These are phyloP conservation scores for Zopfia rhizophila DNA, from an alignment of 2,329 filamentous ascomycete species.

Conservation along the genomic window DNA sequence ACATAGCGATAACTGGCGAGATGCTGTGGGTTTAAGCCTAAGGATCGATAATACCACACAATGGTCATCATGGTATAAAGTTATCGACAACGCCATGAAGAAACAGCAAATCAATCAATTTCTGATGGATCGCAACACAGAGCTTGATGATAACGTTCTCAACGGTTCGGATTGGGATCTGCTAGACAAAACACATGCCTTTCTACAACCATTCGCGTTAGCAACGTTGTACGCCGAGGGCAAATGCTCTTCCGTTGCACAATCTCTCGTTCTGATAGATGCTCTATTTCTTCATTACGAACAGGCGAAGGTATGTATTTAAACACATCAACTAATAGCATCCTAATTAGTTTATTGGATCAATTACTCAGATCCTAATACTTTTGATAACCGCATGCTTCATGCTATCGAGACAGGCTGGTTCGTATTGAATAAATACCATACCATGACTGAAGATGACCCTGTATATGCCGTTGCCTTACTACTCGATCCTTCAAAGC, in stretches of 20 bases:
- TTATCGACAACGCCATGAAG: conserved; percentile 8
- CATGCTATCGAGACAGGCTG: conserved; percentile 11
- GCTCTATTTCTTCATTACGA: conserved; percentile 9
- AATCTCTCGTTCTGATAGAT: conserved; percentile 8
- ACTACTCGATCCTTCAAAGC: conserved; percentile 13
- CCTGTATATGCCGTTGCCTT: conserved; percentile 14
- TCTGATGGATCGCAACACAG: conserved; percentile 4
- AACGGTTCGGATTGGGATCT: conserved; percentile 7
- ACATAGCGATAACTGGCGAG: neutral
- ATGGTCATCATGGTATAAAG: conserved; percentile 13
- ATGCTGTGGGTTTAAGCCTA: conserved; percentile 2
- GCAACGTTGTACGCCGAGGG: conserved; percentile 12
- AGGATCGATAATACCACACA: conserved; percentile 14
- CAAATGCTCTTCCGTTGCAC: conserved; percentile 9
- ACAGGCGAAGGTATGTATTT: conserved; percentile 9
- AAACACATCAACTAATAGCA: neutral
- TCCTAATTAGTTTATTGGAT: conserved; percentile 7
- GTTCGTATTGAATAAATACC: conserved; percentile 19
- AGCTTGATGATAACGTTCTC: conserved; percentile 2
- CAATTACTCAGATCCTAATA: conserved; percentile 5
- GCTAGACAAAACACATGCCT: conserved; percentile 6
- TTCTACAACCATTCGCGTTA: conserved; percentile 13
- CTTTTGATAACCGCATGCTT: conserved; percentile 11
- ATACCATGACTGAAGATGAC: conserved; percentile 4
- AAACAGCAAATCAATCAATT: conserved; percentile 11